Conservation (phyloP, 2,329 filamentous ascomycete species). For the Verticillium longisporum region DNA sequence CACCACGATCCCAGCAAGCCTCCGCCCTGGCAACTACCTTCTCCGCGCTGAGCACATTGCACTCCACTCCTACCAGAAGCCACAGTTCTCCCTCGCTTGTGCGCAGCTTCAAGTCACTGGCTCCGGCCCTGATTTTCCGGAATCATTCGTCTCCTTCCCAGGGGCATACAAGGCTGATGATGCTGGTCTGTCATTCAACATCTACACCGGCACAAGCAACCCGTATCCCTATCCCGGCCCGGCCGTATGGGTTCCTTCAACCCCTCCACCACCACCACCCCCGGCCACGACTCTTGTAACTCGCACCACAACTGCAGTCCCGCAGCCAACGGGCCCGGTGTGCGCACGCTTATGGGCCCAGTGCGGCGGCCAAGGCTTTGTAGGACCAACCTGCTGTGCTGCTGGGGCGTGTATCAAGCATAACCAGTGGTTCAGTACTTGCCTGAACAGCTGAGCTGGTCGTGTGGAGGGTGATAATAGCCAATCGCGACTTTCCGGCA, state of each 20-base stretch:
- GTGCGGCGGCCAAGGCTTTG: background rate
- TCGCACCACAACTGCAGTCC: background rate
- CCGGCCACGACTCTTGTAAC: background rate
- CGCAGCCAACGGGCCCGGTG: background rate
- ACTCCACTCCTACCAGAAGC: slow-evolving; percentile 32
- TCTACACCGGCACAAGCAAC: slow-evolving; percentile 31
- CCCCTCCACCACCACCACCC: background rate
- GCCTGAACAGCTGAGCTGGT: background rate
- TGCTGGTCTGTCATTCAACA: slow-evolving; percentile 32
- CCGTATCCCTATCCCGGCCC: slow-evolving; percentile 16
- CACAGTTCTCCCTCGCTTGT: slow-evolving; percentile 32
- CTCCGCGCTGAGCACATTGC: slow-evolving; percentile 35
- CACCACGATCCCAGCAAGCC: background rate
- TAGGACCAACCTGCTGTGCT: background rate
- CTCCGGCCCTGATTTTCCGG: slow-evolving; percentile 28
- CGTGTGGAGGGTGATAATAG: no score
- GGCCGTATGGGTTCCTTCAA: background rate
- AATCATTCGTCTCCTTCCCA: slow-evolving; percentile 26
- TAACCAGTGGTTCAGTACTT: background rate
- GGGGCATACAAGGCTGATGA: slow-evolving; percentile 29
- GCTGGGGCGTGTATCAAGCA: background rate
- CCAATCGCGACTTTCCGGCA: no score
- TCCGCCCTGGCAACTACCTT: slow-evolving; percentile 28
- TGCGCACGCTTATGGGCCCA: background rate
- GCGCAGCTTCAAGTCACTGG: slow-evolving; percentile 29